These are phyloP conservation scores for Endothia cerciana DNA, from an alignment of 2,329 filamentous ascomycete species.

Conservation along the genomic window DNA sequence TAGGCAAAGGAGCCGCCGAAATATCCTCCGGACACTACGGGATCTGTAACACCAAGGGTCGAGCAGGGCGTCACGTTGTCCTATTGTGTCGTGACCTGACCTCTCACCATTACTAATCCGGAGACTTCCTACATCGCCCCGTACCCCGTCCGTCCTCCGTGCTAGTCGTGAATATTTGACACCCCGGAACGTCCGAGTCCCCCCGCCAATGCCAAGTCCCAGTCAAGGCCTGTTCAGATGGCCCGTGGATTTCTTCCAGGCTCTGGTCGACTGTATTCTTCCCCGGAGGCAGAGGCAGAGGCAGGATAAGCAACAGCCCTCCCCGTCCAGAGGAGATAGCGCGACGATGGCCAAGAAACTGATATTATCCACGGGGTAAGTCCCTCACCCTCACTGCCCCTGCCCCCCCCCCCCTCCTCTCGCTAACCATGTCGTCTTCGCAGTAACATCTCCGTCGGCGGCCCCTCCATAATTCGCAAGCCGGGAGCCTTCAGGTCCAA, in stretches of 20 bases:
- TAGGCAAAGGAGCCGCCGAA: background rate
- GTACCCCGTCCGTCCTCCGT: background rate
- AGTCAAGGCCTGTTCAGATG: conserved; percentile 22
- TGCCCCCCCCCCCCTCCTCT: no score
- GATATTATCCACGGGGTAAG: conserved; percentile 29
- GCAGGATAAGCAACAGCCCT: conserved; percentile 13
- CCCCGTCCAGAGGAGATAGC: background rate
- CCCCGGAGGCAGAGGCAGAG: conserved; percentile 20
- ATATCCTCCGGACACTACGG: background rate
- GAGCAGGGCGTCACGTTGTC: background rate
- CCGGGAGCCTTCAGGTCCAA: conserved; percentile 83
- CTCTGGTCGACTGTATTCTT: conserved; percentile 23
- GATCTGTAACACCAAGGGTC: background rate
- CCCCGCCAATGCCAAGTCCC: conserved; percentile 23
- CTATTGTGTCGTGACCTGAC: background rate
- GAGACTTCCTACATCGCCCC: background rate
- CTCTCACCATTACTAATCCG: conserved; percentile 14
- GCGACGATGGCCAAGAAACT: conserved; percentile 27
- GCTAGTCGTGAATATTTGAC: conserved; percentile 10
- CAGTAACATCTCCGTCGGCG: conserved; percentile 82
- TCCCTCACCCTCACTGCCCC: background rate
- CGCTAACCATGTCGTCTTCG: background rate
- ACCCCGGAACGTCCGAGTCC: background rate
- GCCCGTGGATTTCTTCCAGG: conserved; percentile 18
- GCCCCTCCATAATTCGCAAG: conserved; percentile 82